Evolutionary conservation across 148 eudicot species (phyloP), one percentile per base, ranked within the genome.

Genomic region (Fagopyrum tataricum): DNA sequence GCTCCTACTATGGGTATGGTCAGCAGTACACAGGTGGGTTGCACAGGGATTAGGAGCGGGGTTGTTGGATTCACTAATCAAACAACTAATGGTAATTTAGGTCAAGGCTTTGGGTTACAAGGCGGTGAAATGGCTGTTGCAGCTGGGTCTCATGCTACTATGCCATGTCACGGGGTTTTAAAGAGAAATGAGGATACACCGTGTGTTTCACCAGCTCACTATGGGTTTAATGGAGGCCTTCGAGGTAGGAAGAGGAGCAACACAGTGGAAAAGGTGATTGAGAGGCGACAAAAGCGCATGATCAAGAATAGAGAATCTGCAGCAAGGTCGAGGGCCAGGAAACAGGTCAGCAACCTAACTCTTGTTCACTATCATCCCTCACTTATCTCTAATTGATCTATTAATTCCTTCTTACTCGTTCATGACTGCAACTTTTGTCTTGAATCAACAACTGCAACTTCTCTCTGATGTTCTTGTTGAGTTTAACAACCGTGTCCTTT

Each of bases 271-370:
- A 94, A 91, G 97, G 69, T 91, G 49, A 87, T 89, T 23, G 98
- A 94, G 77, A 85, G 98, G 79, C 86, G 97, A 77, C 98, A 94
- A 76, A 88, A 90, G 78, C 85, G 98, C 70, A 89, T 89, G 97
- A 94, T 91, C 64, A 94, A 94, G 83, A 94, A 91, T 74, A 77
- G 97, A 74, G 98, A 94, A 59, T 94, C 98, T 14, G 98, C 98
- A 76, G 97, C 98, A 37, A 85, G 97, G 80, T 94, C 97, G 66
- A 83, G 98, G 70, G 97, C 97, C 70, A 95, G 97, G 74, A 94
- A 94, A 78, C 96, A 94, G 98, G 98, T 91, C 67, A 81, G 31
- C 18, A 44, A 11, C 20, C 13, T 64, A 11, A 17, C 40, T 62
- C 39, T 9, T 72, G n/a, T 47, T 17, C 23, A 24, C 47, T n/a